Base-by-base conservation (phyloP, 352 stramenopile genomes). In the Phytophthora nicotianae region DNA sequence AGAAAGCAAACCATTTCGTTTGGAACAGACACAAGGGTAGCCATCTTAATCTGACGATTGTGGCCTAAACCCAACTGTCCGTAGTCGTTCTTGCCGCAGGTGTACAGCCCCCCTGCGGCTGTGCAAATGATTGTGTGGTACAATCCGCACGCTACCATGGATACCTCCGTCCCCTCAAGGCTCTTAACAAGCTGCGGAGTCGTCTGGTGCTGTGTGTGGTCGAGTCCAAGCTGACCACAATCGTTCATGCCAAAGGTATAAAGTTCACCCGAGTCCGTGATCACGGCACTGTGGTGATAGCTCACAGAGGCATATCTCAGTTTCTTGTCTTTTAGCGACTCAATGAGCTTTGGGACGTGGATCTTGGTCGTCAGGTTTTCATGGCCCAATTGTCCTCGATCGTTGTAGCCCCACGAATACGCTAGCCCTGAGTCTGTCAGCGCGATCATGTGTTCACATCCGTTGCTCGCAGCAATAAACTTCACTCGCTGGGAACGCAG, bases 221-320 rank as follows among this genome's bases (percentile, higher is more conserved):
- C 86, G 10, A 93, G 68, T 5, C 86, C 88, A 26, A 96, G 74
- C 38, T 96, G 88, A 5, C 88, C 88, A 55, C 86, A 96, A 68
- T 96, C 88, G 27, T 96, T 96, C 86, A 95, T 95, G 11, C 88
- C 88, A 59, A 95, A 96, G 7, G 87, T 91, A 65, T 91, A 96
- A 4, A 96, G 64, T 33, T 94, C 83, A 1, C 88, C 86, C 7
- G 57, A 67, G 16, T 92, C 81, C 0, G 85, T 89, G 49, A 95
- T 64, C 21, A 95, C 65, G 11, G 84, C 86, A 46, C 83, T 95
- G 66, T 95, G 86, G 58, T 96, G 86, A 55, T 95, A 96, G 40
- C 86, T 95, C 20, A 94, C 85, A 5, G 88, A 84, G 5, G 84
- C 88, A 57, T 77, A 93, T 1, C n/a, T 72, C 10, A 96, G 51